Percentiles rank a stretch among this genome's conserved stretches.
Conservation (phyloP, 2,329 filamentous ascomycete genomes). For the Mycosphaerella sp. region DNA sequence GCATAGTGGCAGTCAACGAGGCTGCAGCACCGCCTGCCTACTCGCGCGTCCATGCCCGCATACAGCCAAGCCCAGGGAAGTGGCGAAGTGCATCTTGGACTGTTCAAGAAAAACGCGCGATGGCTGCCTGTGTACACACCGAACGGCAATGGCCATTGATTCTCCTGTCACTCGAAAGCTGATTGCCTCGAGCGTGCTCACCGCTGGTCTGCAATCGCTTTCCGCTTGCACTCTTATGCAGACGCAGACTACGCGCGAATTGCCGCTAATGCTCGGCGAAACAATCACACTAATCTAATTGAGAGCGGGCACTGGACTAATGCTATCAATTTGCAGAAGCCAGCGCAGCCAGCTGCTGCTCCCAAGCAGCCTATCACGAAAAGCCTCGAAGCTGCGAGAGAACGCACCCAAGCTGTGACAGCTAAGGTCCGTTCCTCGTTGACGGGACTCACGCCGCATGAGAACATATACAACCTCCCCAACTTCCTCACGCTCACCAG, state of each 20-base stretch:
- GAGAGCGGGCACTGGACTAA: background rate
- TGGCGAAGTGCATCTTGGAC: slow-evolving; percentile 1
- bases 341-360: slow-evolving; percentile 3
- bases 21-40: slow-evolving; percentile 3
- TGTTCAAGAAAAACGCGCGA: background rate
- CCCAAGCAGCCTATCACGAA: slow-evolving; percentile 22
- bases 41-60: background rate
- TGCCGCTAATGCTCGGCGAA: background rate
- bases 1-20: background rate
- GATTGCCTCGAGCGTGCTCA: slow-evolving; percentile 6
- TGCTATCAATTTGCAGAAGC: slow-evolving; percentile 3
- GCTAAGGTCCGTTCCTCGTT: slow-evolving; percentile 31
- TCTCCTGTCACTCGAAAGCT: background rate
- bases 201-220: background rate
- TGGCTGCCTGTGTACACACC: background rate
- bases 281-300: background rate
- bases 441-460: slow-evolving; percentile 48
- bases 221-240: background rate
- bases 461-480: slow-evolving; percentile 96
- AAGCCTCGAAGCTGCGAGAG: slow-evolving; percentile 25
- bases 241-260: background rate
- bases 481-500: slow-evolving; percentile 88
- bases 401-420: slow-evolving; percentile 28
- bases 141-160: background rate
- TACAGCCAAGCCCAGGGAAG: background rate